Evolutionary conservation across 768 basidiomycete genomes (phyloP).

Genomic region (Podaxis sp.): DNA sequence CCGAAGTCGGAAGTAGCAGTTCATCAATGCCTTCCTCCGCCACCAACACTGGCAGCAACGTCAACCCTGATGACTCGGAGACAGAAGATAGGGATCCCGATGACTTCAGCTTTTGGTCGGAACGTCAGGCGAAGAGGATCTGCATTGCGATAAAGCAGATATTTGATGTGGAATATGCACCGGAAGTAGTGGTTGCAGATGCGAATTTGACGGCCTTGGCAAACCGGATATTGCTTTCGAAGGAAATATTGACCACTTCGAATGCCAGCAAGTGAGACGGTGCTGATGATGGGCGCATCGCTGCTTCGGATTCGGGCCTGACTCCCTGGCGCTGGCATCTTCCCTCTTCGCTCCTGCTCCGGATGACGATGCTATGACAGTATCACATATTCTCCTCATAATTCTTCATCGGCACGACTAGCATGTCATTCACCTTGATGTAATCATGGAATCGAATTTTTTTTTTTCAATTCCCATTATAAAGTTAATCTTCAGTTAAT

Average conservation of each 20-base stretch:
- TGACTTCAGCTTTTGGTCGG: slow-evolving; percentile 94
- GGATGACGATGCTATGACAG: not conserved
- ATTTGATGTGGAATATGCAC: slow-evolving; percentile 86
- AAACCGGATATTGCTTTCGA: slow-evolving; percentile 79
- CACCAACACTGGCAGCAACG: slow-evolving; percentile 16
- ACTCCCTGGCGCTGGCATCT: not conserved
- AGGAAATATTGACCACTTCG: slow-evolving; percentile 24
- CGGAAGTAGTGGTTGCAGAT: slow-evolving; percentile 90
- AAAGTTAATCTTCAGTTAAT: not conserved
- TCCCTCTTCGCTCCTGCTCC: not conserved
- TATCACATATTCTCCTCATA: not conserved
- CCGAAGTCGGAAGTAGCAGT: not conserved
- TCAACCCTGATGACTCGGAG: slow-evolving; percentile 25
- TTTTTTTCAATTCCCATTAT: not conserved
- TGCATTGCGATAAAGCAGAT: slow-evolving; percentile 74
- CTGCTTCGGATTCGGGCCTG: not conserved
- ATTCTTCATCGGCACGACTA: not conserved
- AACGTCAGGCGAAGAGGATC: slow-evolving; percentile 88
- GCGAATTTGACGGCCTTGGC: slow-evolving; percentile 88
- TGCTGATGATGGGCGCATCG: not conserved
- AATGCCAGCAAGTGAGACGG: slow-evolving; percentile 7
- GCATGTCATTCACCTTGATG: not conserved
- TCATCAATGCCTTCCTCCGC: slow-evolving; percentile 2
- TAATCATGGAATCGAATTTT: not conserved
- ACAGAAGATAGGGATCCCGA: slow-evolving; percentile 69